Percentiles rank a stretch among this genome's conserved stretches.
These are phyloP conservation scores for Pluteus cervinus DNA, from an alignment of 768 basidiomycete species.

Conservation along the genomic window DNA sequence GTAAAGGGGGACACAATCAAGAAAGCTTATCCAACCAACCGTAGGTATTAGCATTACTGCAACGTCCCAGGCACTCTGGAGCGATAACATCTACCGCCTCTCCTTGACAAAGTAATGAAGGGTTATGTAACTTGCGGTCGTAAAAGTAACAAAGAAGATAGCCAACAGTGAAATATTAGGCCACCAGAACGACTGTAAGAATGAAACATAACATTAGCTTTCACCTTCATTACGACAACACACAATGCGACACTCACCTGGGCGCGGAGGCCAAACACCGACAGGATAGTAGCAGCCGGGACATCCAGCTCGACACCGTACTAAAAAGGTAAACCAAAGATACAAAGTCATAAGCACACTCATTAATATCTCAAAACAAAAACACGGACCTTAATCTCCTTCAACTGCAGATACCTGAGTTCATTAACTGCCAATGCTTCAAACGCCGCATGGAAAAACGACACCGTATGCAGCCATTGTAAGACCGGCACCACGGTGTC, in stretches of 20 bases:
- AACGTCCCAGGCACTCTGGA: too few relatives aligned
- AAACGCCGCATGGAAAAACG: constrained; percentile 98
- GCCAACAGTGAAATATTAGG: constrained; percentile 84
- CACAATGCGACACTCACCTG: constrained; percentile 43
- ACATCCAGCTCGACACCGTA: constrained; percentile 97
- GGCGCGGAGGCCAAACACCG: constrained; percentile 87
- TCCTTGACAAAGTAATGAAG: constrained; percentile 91
- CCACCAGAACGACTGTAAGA: constrained; percentile 88
- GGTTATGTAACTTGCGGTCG: constrained; percentile 67
- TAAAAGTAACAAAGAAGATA: constrained; percentile 83
- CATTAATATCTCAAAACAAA: neutral
- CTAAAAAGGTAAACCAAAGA: constrained; percentile 30
- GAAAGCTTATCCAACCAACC: too few relatives aligned
- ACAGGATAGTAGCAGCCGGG: constrained; percentile 92
- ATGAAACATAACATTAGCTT: constrained; percentile 4
- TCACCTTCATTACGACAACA: neutral
- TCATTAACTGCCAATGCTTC: constrained; percentile 99
- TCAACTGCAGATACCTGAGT: constrained; percentile 86
- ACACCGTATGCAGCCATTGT: constrained; percentile 84
- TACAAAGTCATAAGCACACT: constrained; percentile 1
- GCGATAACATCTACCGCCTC: constrained; percentile 47
- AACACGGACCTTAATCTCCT: constrained; percentile 73
- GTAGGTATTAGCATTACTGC: too few relatives aligned
- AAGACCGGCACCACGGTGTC: constrained; percentile 69
- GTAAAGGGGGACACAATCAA: too few relatives aligned